These are phyloP conservation scores for Leccinum griseonigrum DNA, from an alignment of 1,284 basidiomycete species.

Conservation along the genomic window DNA sequence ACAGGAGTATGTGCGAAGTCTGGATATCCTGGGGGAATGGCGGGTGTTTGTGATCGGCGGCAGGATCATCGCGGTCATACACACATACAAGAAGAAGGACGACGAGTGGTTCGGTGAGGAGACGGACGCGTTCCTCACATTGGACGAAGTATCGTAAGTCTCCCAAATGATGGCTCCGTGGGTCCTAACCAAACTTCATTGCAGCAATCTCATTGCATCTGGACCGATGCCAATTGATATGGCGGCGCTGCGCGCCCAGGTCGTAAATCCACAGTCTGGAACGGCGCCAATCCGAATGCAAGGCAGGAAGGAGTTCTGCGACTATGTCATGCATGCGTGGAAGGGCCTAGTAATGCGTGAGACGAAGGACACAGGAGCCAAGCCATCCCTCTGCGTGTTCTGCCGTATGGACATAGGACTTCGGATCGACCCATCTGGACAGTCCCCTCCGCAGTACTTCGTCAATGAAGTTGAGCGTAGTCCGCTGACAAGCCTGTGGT, in stretches of 20 bases:
- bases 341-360: background rate
- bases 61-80: background rate
- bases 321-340: background rate
- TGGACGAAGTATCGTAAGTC: slow-evolving; percentile 1
- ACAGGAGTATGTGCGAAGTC: background rate
- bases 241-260: background rate
- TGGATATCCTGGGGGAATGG: background rate
- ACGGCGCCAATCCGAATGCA: background rate
- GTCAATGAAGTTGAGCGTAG: background rate
- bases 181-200: background rate
- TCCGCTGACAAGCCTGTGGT: background rate
- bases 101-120: background rate
- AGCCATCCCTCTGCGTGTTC: background rate
- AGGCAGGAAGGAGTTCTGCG: background rate
- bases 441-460: background rate
- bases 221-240: background rate
- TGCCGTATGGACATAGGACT: background rate
- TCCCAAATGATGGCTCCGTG: too few relatives aligned
- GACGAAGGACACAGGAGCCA: background rate
- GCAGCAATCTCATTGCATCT: background rate
- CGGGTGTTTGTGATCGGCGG: background rate
- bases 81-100: background rate
- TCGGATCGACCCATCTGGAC: background rate
- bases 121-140: background rate
- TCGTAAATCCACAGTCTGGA: background rate